Conservation (phyloP, 495 filamentous ascomycete species). For the Xylaria palmicola region DNA sequence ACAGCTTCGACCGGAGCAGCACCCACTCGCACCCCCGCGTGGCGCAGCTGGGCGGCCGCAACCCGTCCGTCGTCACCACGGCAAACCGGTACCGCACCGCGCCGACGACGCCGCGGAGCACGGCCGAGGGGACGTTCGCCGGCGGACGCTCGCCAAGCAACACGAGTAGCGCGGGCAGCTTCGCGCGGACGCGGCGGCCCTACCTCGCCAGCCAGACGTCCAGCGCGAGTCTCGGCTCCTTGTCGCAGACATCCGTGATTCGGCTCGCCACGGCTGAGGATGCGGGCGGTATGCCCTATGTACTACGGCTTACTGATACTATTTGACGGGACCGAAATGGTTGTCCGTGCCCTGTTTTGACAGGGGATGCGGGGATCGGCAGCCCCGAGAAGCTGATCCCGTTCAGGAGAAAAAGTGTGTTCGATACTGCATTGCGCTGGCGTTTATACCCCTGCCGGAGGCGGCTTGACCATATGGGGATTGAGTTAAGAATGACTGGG, state of each 20-base stretch:
- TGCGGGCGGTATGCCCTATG: constrained; percentile 40
- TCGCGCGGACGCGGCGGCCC: constrained; percentile 41
- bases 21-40: constrained; percentile 20
- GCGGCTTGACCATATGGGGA: no score
- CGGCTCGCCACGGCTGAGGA: constrained; percentile 39
- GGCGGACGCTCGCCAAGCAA: constrained; percentile 36
- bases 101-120: constrained; percentile 51
- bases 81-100: constrained; percentile 50
- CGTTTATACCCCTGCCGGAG: no score
- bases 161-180: constrained; percentile 37
- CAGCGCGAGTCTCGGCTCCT: constrained; percentile 39
- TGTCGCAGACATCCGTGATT: constrained; percentile 38
- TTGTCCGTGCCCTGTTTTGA: no score
- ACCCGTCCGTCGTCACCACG: no score
- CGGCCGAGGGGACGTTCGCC: constrained; percentile 18
- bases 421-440: no score
- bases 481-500: no score
- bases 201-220: constrained; percentile 41
- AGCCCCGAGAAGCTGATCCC: no score
- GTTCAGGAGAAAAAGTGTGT: no score
- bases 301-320: constrained; percentile 32
- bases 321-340: constrained; percentile 3
- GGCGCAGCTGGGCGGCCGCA: constrained; percentile 23
- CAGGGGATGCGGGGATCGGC: no score
- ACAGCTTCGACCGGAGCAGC: constrained; percentile 30